Base-by-base conservation (phyloP, 2,329 filamentous ascomycete genomes). In the Pezicula carpinea region DNA sequence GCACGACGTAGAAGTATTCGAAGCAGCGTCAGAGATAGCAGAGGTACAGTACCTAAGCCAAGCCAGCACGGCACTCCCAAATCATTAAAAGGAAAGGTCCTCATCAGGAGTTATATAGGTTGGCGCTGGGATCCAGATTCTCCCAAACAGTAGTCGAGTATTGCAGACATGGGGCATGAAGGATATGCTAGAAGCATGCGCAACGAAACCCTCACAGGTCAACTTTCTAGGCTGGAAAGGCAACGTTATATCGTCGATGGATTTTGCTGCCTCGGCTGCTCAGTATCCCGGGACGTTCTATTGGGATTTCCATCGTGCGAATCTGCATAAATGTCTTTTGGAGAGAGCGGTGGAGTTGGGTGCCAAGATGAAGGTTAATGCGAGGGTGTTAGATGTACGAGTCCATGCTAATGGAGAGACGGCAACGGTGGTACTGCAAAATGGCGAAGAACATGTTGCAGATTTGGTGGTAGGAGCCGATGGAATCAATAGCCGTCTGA, bases 291-390 rank as follows among this genome's bases (percentile, higher is more conserved):
- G 54, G 4, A 57, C 59, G 0, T 52, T 48, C 18, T 74, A 71
- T 63, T 73, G 69, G 67, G 61, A 75, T 14, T 72, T 75, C 10
- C 71, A 75, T 41, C 61, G 71, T 15, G 70, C 71, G 11, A 69
- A 75, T 56, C 62, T 76, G 5, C 73, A 75, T 47, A 60, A 64
- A 15, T 69, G 69, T 13, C 58, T 75, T 2, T 64, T 66, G 11
- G 58, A 68, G 18, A 61, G 70, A 13, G 70, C 71, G 2, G 53
- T 61, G 18, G 54, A 62, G 13, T 56, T 64, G 13, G 72, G 71
- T 1, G 68, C 66, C 1, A 53, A 60, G 4, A 57, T 74, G 23
- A 48, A 66, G 42, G 68, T 69, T 15, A 59, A 65, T 32, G 67
- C 69, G n/a, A 59, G 66, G 21, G 69, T 72, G 5, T 49, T 50